Conservation (phyloP, 169 alveolate genomes). For the Theileria orientalis region DNA sequence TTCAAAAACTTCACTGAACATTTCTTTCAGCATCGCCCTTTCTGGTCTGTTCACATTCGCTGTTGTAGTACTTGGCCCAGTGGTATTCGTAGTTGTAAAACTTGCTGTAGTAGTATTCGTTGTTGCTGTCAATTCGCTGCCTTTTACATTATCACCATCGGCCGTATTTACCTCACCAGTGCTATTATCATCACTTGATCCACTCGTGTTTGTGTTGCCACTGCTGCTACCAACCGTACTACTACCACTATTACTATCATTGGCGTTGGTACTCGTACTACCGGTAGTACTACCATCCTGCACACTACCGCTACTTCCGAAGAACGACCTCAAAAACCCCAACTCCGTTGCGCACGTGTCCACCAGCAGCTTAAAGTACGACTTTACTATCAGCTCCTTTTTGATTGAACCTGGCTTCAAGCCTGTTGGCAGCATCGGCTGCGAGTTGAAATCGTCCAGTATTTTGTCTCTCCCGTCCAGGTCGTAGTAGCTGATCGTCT, state of each 20-base stretch:
- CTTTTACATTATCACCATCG: background rate
- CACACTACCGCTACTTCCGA: background rate
- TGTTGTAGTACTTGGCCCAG: background rate
- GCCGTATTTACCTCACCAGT: background rate
- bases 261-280: background rate
- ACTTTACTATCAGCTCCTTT: slow-evolving; percentile 65
- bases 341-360: slow-evolving; percentile 73
- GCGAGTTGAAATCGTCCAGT: slow-evolving; percentile 22
- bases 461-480: slow-evolving; percentile 37
- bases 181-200: too few species aligned
- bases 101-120: background rate
- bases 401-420: slow-evolving; percentile 25
- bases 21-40: slow-evolving; percentile 23
- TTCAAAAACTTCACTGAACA: slow-evolving; percentile 46
- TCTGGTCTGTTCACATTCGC: background rate
- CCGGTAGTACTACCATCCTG: too few species aligned
- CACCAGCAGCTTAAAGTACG: slow-evolving; percentile 62
- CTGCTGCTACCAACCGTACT: background rate
- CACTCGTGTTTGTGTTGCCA: background rate
- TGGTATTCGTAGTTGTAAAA: too few species aligned
- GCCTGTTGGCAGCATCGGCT: slow-evolving; percentile 62
- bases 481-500: slow-evolving; percentile 33
- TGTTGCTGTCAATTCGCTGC: background rate
- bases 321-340: slow-evolving; percentile 54
- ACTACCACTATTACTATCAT: background rate